A percentile compares a stretch with the other conserved stretches of the same genome.
phyloP scores from a whole-genome alignment of 1,284 basidiomycete genomes.

The Leccinum solheimii region DNA sequence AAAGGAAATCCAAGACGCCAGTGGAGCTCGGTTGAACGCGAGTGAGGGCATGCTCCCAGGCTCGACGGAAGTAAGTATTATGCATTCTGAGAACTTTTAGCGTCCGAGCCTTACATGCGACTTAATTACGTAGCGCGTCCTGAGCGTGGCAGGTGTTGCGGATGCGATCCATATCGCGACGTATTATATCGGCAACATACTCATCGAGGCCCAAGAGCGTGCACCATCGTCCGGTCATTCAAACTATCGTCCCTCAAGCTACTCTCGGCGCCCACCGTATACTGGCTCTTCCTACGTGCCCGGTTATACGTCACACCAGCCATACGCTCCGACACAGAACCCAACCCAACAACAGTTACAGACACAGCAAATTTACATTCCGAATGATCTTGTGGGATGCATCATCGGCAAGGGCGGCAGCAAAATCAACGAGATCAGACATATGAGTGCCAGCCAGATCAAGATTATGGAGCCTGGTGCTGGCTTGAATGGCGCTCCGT shows the following conservation, averaged over 20 bases:
- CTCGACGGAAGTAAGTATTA: constrained; percentile 84
- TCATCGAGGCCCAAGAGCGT: constrained; percentile 93
- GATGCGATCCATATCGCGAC: constrained; percentile 99
- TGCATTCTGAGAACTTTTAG: constrained; percentile 7
- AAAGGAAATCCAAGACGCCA: constrained; percentile 99
- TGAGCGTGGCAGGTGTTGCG: constrained; percentile 98
- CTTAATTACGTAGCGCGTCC: constrained; percentile 67
- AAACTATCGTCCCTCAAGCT: constrained; percentile 56
- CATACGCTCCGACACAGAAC: constrained; percentile 41
- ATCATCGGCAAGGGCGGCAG: constrained; percentile 98
- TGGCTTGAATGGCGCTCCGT: constrained; percentile 63
- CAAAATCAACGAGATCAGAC: constrained; percentile 99
- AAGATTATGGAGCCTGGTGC: constrained; percentile 98
- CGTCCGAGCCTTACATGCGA: constrained; percentile 10
- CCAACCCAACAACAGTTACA: constrained; percentile 65
- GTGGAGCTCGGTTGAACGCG: constrained; percentile 93
- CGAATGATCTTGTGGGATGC: constrained; percentile 95
- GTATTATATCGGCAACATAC: constrained; percentile 97
- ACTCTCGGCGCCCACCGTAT: constrained; percentile 51
- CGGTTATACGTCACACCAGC: constrained; percentile 51
- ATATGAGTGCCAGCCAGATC: constrained; percentile 92
- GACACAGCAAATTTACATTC: constrained; percentile 98
- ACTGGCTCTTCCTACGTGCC: constrained; percentile 73
- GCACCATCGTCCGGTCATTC: constrained; percentile 63
- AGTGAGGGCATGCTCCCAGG: constrained; percentile 98